Conservation (phyloP, 2,329 filamentous ascomycete genomes). For the Aureobasidium vineae region DNA sequence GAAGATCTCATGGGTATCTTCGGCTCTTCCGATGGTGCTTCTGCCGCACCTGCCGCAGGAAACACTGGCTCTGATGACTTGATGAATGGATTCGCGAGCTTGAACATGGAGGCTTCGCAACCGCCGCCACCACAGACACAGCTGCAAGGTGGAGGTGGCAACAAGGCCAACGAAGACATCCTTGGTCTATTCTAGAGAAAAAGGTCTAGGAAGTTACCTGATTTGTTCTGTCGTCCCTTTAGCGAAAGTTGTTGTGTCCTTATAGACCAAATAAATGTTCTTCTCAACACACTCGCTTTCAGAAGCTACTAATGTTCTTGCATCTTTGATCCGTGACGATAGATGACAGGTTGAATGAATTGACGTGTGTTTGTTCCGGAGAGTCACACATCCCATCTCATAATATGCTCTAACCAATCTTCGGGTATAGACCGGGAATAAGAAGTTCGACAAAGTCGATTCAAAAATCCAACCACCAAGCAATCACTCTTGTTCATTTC, state of each 20-base stretch:
- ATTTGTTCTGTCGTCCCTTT: not conserved
- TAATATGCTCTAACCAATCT: too few species aligned
- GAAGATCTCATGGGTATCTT: constrained; percentile 78
- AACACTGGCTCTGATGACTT: constrained; percentile 54
- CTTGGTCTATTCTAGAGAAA: constrained; percentile 26
- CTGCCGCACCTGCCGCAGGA: constrained; percentile 29
- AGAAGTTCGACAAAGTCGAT: not conserved
- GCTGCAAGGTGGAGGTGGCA: constrained; percentile 54
- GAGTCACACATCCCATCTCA: too few species aligned
- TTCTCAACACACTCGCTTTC: not conserved
- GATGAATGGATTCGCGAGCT: constrained; percentile 77
- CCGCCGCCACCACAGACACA: constrained; percentile 64
- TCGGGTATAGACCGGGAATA: not conserved
- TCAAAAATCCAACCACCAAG: not conserved
- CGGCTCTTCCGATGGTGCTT: constrained; percentile 44
- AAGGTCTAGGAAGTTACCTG: not conserved
- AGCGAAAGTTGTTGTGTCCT: constrained; percentile 3
- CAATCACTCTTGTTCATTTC: not conserved
- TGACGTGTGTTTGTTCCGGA: too few species aligned
- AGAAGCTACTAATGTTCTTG: not conserved
- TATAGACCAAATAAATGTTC: not conserved
- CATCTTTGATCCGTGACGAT: not conserved
- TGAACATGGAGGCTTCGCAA: constrained; percentile 68
- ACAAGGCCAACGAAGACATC: constrained; percentile 43
- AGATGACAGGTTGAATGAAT: too few species aligned